phyloP scores from a whole-genome alignment of 2,329 filamentous ascomycete genomes.

The Macroventuria anomochaeta region DNA sequence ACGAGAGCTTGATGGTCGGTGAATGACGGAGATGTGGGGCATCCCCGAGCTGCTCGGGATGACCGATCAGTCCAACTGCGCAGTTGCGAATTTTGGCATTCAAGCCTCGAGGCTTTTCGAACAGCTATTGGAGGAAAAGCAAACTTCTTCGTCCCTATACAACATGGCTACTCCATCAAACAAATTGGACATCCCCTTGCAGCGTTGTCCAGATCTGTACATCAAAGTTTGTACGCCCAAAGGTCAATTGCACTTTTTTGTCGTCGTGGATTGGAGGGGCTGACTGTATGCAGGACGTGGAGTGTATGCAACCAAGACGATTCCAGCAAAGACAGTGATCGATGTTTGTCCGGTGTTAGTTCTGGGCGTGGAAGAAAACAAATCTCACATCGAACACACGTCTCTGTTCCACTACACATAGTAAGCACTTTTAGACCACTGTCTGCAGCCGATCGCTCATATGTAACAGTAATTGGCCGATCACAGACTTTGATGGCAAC shows the following conservation, averaged over 20 bases:
- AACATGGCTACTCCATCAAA: constrained; percentile 12
- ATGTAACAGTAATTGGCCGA: constrained; percentile 53
- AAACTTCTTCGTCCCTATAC: not conserved
- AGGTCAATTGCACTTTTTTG: constrained; percentile 40
- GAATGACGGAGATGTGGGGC: constrained; percentile 19
- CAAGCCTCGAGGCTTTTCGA: too few relatives aligned
- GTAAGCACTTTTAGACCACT: constrained; percentile 39
- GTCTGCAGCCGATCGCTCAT: not conserved
- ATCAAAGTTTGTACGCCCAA: constrained; percentile 59
- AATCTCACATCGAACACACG: constrained; percentile 58
- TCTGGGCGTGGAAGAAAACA: constrained; percentile 56
- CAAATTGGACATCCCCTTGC: constrained; percentile 41
- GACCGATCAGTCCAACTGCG: constrained; percentile 2
- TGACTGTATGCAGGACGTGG: constrained; percentile 55
- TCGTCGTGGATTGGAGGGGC: not conserved
- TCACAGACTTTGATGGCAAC: constrained; percentile 28
- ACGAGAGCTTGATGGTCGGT: not conserved
- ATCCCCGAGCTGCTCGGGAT: constrained; percentile 3
- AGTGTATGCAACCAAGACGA: constrained; percentile 57
- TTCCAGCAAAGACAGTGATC: constrained; percentile 57
- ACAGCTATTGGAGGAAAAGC: too few relatives aligned
- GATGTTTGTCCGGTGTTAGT: constrained; percentile 62
- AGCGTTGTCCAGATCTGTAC: constrained; percentile 51
- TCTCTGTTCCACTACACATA: constrained; percentile 64
- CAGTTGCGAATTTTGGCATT: constrained; percentile 9